Evolutionary conservation across 495 filamentous ascomycete species (phyloP).

Genomic region (Diplogelasinospora grovesii): DNA sequence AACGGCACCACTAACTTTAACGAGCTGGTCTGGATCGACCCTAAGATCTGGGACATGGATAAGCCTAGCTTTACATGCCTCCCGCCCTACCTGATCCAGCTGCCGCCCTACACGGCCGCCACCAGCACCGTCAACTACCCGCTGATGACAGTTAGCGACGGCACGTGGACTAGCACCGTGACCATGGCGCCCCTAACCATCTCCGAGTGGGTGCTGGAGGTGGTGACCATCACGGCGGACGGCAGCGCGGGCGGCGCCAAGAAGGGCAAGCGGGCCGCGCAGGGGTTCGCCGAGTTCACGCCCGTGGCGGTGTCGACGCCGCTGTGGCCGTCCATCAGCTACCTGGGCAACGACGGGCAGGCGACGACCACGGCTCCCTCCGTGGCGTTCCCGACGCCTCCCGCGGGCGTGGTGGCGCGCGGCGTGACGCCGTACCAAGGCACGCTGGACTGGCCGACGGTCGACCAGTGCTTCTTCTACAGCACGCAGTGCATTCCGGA

Average conservation of each 20-base stretch:
- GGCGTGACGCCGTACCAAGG: not conserved
- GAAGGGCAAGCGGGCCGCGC: no score
- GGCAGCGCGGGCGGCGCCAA: not conserved
- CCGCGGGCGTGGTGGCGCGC: not conserved
- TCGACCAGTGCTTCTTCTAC: no score
- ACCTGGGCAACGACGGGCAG: not conserved
- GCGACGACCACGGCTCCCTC: not conserved
- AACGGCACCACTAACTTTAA: constrained; percentile 9
- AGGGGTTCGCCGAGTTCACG: no score
- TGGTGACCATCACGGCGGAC: not conserved
- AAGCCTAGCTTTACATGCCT: constrained; percentile 16
- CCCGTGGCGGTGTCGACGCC: not conserved
- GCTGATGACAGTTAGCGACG: constrained; percentile 18
- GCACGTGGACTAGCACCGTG: constrained; percentile 21
- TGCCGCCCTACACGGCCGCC: constrained; percentile 18
- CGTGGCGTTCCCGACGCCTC: not conserved
- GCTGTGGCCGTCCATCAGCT: not conserved
- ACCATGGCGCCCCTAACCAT: constrained; percentile 17
- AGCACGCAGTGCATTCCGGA: no score
- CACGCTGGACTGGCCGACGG: no score
- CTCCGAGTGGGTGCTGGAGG: constrained; percentile 13
- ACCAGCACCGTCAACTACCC: constrained; percentile 22
- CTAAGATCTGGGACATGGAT: constrained; percentile 20
- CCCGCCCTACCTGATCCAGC: constrained; percentile 18
- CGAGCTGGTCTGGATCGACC: constrained; percentile 18